Conservation (phyloP, 805 yeast species). For the Candida alai region DNA sequence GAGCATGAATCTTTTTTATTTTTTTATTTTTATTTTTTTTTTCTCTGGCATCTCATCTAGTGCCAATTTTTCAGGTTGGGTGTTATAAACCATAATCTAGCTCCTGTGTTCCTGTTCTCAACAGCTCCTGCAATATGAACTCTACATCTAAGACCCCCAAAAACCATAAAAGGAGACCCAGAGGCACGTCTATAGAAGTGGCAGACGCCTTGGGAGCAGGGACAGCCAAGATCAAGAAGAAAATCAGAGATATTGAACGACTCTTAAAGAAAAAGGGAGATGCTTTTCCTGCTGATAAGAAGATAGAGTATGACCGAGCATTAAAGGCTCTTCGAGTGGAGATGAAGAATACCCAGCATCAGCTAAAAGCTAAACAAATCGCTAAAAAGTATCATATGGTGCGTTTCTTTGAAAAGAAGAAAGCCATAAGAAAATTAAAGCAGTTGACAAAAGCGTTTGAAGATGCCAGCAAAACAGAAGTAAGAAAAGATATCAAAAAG, state of each 20-base stretch:
- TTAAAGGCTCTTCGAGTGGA: constrained; percentile 61
- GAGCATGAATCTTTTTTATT: too few species aligned
- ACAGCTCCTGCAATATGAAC: too few species aligned
- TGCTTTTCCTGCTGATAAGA: constrained; percentile 58
- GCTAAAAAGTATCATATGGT: constrained; percentile 88
- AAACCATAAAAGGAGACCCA: constrained; percentile 11
- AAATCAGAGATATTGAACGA: constrained; percentile 82
- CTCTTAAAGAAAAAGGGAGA: constrained; percentile 49
- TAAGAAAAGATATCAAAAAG: constrained; percentile 37
- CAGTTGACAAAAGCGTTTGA: constrained; percentile 39
- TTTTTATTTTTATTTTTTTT: too few species aligned
- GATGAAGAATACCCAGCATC: constrained; percentile 44
- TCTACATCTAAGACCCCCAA: constrained; percentile 16
- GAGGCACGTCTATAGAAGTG: constrained; percentile 22
- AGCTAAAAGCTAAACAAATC: constrained; percentile 44
- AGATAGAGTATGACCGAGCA: constrained; percentile 72
- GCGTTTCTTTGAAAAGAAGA: constrained; percentile 84
- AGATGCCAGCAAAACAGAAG: constrained; percentile 30
- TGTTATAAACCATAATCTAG: too few species aligned
- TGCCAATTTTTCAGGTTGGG: too few species aligned
- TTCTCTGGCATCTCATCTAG: too few species aligned
- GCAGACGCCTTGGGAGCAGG: constrained; percentile 31
- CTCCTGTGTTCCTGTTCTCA: too few species aligned
- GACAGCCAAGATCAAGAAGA: constrained; percentile 65
- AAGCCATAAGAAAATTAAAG: constrained; percentile 71